phyloP scores from a whole-genome alignment of 331 rosid species.

The Quercus lobata region DNA sequence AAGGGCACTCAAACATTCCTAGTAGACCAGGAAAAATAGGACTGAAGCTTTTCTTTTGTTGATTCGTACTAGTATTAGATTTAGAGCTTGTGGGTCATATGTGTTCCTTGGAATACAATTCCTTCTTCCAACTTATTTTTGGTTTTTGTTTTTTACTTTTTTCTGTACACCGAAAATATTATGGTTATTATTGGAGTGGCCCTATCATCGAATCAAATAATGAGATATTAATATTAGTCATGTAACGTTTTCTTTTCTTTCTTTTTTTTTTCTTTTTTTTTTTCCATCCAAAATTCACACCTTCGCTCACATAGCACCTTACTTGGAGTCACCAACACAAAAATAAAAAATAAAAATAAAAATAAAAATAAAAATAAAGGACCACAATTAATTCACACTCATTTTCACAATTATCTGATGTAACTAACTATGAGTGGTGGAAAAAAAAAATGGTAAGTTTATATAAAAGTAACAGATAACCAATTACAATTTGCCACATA shows the following conservation, averaged over 20 bases:
- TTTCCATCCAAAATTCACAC: not conserved
- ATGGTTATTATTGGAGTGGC: not conserved
- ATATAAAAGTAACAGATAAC: rapidly evolving
- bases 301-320: no score
- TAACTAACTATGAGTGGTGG: rapidly evolving
- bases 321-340: no score
- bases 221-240: no score
- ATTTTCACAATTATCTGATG: no score
- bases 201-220: not conserved
- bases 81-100: not conserved
- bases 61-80: not conserved
- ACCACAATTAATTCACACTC: no score
- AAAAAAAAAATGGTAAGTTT: rapidly evolving
- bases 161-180: no score
- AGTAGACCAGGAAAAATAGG: not conserved
- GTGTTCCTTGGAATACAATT: not conserved
- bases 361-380: no score
- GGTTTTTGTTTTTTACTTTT: not conserved
- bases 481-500: no score
- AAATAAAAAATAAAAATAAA: no score
- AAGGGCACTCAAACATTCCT: not conserved
- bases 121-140: not conserved
- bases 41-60: no score
- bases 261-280: not conserved
- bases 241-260: not conserved